A percentile compares a stretch with the other conserved stretches of the same genome.
These are phyloP conservation scores for Hanseniaspora sp. DNA, from an alignment of 1,139 yeast genomes.

Conservation along the genomic window DNA sequence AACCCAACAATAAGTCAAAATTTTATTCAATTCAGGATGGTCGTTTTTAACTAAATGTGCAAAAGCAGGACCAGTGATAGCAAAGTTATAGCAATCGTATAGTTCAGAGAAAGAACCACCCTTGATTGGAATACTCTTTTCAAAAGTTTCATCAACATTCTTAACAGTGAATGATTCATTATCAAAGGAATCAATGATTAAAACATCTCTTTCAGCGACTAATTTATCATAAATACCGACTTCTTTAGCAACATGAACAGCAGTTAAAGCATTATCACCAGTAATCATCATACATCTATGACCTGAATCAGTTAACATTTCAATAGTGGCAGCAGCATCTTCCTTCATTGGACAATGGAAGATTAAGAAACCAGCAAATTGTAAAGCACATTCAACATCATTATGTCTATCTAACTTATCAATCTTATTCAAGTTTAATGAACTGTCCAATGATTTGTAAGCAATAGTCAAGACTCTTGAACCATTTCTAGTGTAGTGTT, in stretches of 20 bases:
- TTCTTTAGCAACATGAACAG: conserved; percentile 93
- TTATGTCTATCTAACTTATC: conserved; percentile 51
- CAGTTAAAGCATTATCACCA: conserved; percentile 97
- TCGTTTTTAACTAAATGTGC: conserved; percentile 40
- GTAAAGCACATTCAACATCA: conserved; percentile 59
- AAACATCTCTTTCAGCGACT: conserved; percentile 42
- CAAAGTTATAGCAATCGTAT: conserved; percentile 65
- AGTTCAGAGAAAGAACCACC: conserved; percentile 44
- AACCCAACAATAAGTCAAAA: conserved; percentile 87
- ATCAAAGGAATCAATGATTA: conserved; percentile 48
- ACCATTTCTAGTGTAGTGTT: conserved; percentile 87
- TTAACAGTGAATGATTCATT: conserved; percentile 65
- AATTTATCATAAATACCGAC: conserved; percentile 62
- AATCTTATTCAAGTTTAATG: conserved; percentile 41
- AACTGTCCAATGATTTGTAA: conserved; percentile 56
- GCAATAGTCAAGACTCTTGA: conserved; percentile 94
- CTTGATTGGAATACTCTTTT: conserved; percentile 51
- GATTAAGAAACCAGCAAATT: conserved; percentile 85
- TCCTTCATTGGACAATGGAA: conserved; percentile 94
- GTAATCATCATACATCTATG: conserved; percentile 97
- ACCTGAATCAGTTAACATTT: conserved; percentile 87
- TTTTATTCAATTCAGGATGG: conserved; percentile 55
- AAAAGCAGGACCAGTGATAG: conserved; percentile 89
- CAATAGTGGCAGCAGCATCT: conserved; percentile 82
- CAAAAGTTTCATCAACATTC: conserved; percentile 63